Conservation (phyloP, 2,329 filamentous ascomycete species). For the Calonectria hongkongensis region DNA sequence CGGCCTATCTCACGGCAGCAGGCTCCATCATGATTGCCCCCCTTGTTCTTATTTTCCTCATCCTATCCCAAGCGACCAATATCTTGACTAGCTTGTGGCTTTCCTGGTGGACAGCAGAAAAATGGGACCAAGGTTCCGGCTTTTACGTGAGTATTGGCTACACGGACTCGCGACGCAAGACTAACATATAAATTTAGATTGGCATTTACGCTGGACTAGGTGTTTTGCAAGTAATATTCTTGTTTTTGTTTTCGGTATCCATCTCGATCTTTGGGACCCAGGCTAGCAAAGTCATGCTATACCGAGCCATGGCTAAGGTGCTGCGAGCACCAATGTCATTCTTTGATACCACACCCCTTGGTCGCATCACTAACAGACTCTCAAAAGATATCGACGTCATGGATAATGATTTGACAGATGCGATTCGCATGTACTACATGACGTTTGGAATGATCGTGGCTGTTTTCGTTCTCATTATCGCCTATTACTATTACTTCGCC, state of each 20-base stretch:
- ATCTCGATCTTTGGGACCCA: conserved; percentile 15
- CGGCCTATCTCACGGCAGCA: conserved; percentile 2
- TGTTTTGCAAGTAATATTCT: conserved; percentile 11
- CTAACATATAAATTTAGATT: conserved; percentile 5
- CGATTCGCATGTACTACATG: conserved; percentile 93
- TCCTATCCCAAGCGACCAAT: conserved; percentile 11
- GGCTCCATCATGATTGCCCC: conserved; percentile 20
- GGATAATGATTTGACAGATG: conserved; percentile 90
- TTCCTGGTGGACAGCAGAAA: conserved; percentile 18
- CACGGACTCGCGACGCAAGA: background rate
- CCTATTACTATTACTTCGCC: conserved; percentile 92
- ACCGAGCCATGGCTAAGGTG: conserved; percentile 18
- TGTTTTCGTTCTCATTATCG: conserved; percentile 92
- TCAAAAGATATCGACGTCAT: conserved; percentile 94
- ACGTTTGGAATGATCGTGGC: conserved; percentile 88
- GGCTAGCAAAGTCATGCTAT: conserved; percentile 23
- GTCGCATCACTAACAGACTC: conserved; percentile 94
- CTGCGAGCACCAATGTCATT: conserved; percentile 66
- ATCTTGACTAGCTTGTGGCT: conserved; percentile 19
- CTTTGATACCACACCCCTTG: conserved; percentile 92
- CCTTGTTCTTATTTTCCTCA: conserved; percentile 6
- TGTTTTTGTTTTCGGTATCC: conserved; percentile 12
- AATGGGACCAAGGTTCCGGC: background rate
- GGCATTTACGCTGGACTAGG: conserved; percentile 16
- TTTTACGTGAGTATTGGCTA: conserved; percentile 6